Conservation (phyloP, 768 basidiomycete genomes). For the Suillus decipiens region DNA sequence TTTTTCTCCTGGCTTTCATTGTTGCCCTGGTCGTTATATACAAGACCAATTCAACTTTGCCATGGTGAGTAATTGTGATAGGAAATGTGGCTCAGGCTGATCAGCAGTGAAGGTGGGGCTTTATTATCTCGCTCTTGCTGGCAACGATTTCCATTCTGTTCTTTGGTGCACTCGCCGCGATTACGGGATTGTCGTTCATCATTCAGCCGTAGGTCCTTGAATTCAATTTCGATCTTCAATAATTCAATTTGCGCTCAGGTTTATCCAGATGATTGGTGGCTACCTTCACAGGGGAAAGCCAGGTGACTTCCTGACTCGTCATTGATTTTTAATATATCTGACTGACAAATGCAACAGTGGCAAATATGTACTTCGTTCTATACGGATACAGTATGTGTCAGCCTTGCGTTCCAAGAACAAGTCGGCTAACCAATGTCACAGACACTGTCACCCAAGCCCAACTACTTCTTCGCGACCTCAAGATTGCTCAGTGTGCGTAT, state of each 20-base stretch:
- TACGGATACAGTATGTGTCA: constrained; percentile 41
- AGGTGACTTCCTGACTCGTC: neutral
- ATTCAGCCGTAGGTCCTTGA: constrained; percentile 36
- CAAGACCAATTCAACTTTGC: constrained; percentile 47
- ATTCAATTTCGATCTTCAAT: neutral
- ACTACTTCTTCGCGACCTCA: constrained; percentile 47
- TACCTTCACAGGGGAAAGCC: constrained; percentile 34
- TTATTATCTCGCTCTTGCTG: constrained; percentile 44
- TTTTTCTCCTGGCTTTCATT: constrained; percentile 12
- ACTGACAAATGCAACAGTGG: constrained; percentile 16
- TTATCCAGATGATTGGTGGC: constrained; percentile 49
- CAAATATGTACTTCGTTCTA: constrained; percentile 43
- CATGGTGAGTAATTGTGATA: constrained; percentile 36
- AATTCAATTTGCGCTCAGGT: constrained; percentile 21
- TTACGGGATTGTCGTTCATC: constrained; percentile 46
- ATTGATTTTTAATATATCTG: neutral
- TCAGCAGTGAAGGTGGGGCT: constrained; percentile 44
- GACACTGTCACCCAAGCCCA: constrained; percentile 50
- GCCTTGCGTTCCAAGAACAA: neutral
- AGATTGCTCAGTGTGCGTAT: constrained; percentile 43
- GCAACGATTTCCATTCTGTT: constrained; percentile 48
- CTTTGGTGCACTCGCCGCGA: constrained; percentile 46
- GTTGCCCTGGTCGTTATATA: constrained; percentile 21
- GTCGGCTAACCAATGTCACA: constrained; percentile 14
- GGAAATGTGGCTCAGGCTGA: neutral